Evolutionary conservation across 1,284 basidiomycete genomes (phyloP), one percentile per base, ranked within the genome.

Genomic region (Anthracocystis panici-leucophaei): DNA sequence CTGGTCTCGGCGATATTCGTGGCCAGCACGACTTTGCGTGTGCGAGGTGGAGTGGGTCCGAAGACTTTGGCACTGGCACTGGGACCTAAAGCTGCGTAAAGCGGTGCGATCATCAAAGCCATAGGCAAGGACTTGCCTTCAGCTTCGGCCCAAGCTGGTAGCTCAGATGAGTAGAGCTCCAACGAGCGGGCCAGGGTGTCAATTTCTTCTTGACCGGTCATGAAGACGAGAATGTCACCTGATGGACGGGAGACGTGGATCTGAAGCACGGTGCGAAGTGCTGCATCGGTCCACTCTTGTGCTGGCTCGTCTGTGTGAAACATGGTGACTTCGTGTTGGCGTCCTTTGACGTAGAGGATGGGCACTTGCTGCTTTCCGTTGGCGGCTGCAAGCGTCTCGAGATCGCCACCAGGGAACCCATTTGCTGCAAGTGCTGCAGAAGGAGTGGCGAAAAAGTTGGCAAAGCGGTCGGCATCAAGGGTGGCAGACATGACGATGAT

Each of bases 401-500:
- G 3, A 5, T 58, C 61, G 20, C 25, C 11, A 3, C 25, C 11
- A 2, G 40, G 16, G 35, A 14, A 35, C 2, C 21, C 31, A n/a
- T 56, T 55, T 5, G 53, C 61, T 5, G 54, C 42, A 16, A 78
- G 58, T 5, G 75, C 68, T 3, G 57, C 57, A 27, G 66, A 68
- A 23, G 63, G 71, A 10, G 65, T 57, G n/a, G 91, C 86, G 81
- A 93, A 97, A 86, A 97, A 99, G 46, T 88, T 88, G 85, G 92
- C 92, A 85, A 99, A 99, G 71, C 93, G 93, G 67, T 94, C 91
- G 0, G 95, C 95, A 84, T 99, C 95, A 20, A 99, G 89, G 2
- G 96, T 99, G 2, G 96, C 96, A 86, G 93, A 95, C 96, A 98
- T 99, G 80, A 99, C 89, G 21, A 99, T 90, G 55, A 99, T 89